Evolutionary conservation across 2,329 filamentous ascomycete species (phyloP).

Genomic region (Rachicladosporium sp.): DNA sequence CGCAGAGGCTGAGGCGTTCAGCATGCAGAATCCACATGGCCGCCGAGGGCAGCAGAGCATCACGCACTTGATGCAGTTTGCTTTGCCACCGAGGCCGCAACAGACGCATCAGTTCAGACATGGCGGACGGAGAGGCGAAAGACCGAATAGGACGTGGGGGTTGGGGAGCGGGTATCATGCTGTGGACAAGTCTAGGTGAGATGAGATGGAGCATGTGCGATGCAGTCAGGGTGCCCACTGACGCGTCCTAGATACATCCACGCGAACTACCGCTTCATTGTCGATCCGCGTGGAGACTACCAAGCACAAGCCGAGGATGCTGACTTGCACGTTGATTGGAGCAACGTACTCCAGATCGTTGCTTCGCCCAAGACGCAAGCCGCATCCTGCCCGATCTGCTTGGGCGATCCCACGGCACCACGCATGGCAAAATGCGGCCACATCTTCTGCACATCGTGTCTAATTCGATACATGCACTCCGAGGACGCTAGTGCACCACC

Average conservation of each 20-base stretch:
- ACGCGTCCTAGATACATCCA: constrained; percentile 58
- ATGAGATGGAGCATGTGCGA: neutral
- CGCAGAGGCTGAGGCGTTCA: constrained; percentile 57
- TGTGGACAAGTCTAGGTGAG: constrained; percentile 73
- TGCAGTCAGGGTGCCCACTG: constrained; percentile 2
- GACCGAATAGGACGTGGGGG: constrained; percentile 69
- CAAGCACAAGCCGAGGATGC: constrained; percentile 69
- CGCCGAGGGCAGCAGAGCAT: constrained; percentile 93
- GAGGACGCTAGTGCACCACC: constrained; percentile 52
- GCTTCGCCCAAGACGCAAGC: constrained; percentile 81
- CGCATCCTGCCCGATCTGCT: constrained; percentile 84
- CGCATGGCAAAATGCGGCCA: constrained; percentile 96
- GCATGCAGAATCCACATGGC: constrained; percentile 29
- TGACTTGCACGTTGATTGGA: constrained; percentile 84
- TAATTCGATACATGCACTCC: constrained; percentile 92
- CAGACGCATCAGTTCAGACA: constrained; percentile 35
- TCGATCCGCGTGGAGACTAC: constrained; percentile 72
- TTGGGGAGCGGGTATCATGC: constrained; percentile 81
- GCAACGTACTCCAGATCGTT: constrained; percentile 77
- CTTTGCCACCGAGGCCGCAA: constrained; percentile 57
- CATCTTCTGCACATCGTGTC: constrained; percentile 86
- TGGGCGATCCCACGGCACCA: constrained; percentile 86
- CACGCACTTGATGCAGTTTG: constrained; percentile 90
- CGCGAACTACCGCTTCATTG: constrained; percentile 94
- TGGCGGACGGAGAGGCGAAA: constrained; percentile 32